phyloP scores from a whole-genome alignment of 768 basidiomycete species.

The Hygrophorus russula region DNA sequence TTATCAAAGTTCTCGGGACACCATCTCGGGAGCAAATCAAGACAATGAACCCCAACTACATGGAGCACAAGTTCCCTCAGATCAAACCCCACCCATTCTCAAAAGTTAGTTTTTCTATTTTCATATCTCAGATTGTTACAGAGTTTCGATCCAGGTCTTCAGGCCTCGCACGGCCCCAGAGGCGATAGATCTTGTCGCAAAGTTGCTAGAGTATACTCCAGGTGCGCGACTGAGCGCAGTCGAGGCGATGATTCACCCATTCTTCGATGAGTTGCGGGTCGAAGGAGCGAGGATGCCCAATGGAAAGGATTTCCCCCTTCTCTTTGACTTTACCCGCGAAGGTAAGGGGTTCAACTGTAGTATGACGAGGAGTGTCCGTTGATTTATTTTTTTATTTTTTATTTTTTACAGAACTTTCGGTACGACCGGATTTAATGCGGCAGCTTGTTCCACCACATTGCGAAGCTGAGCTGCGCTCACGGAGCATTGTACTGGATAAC shows the following conservation, averaged over 20 bases:
- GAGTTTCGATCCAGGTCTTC: conserved; percentile 63
- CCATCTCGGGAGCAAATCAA: conserved; percentile 99
- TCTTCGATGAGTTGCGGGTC: conserved; percentile 92
- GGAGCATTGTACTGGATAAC: conserved; percentile 77
- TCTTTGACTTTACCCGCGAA: conserved; percentile 95
- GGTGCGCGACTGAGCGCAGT: conserved; percentile 81
- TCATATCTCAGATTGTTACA: conserved; percentile 8
- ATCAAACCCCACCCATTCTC: conserved; percentile 99
- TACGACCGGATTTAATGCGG: conserved; percentile 88
- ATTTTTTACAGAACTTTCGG: conserved; percentile 74
- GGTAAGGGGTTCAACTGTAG: conserved; percentile 43
- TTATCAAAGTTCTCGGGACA: conserved; percentile 98
- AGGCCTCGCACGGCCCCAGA: conserved; percentile 93
- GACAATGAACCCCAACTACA: conserved; percentile 99
- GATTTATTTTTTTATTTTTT: no score
- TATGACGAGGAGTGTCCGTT: no score
- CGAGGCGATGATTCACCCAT: conserved; percentile 87
- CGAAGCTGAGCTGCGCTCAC: conserved; percentile 79
- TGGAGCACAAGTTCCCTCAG: conserved; percentile 99
- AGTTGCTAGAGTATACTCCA: conserved; percentile 97
- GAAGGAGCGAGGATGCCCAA: conserved; percentile 94
- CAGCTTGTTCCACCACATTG: conserved; percentile 85
- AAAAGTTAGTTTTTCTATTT: conserved; percentile 48
- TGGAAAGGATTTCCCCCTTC: conserved; percentile 86
- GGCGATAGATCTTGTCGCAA: conserved; percentile 92